phyloP scores from a whole-genome alignment of 2,329 filamentous ascomycete genomes.

The Plectosphaerella sp. region DNA sequence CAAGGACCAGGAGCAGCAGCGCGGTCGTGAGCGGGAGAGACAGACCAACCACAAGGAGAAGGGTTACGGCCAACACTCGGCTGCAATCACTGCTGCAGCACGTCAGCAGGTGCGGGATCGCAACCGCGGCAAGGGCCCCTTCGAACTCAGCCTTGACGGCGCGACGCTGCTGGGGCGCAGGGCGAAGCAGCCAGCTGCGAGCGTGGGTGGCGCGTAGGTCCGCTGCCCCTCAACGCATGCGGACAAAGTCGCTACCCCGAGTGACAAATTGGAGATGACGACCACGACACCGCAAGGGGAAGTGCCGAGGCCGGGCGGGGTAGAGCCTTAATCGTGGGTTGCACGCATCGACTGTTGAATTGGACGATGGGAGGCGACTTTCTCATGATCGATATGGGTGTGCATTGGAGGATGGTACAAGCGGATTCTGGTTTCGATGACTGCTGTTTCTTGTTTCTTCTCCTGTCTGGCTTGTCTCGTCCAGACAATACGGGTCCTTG shows the following conservation, averaged over 20 bases:
- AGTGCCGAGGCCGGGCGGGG: background rate
- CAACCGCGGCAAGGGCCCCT: slow-evolving; percentile 70
- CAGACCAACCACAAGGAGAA: slow-evolving; percentile 35
- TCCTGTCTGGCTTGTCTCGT: background rate
- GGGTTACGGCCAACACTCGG: slow-evolving; percentile 87
- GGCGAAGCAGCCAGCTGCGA: slow-evolving; percentile 47
- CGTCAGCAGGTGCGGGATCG: slow-evolving; percentile 70
- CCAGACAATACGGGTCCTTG: background rate
- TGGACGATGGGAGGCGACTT: slow-evolving; percentile 1
- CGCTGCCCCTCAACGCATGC: background rate
- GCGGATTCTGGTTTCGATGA: background rate
- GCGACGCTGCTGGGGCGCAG: slow-evolving; percentile 80
- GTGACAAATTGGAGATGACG: background rate
- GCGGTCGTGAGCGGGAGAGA: slow-evolving; percentile 46
- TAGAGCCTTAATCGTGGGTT: background rate
- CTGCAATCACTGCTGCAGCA: slow-evolving; percentile 77
- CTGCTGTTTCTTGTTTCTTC: background rate
- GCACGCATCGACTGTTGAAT: slow-evolving; percentile 4
- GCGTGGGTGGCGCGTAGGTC: slow-evolving; percentile 23
- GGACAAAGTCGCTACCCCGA: background rate
- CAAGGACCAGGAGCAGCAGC: slow-evolving; percentile 48
- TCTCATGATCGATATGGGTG: background rate
- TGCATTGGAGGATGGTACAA: background rate
- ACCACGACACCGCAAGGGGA: slow-evolving; percentile 1
- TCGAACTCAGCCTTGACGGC: slow-evolving; percentile 88